Evolutionary conservation across 1,284 basidiomycete genomes (phyloP).

Genomic region (Hortiboletus rubellus): DNA sequence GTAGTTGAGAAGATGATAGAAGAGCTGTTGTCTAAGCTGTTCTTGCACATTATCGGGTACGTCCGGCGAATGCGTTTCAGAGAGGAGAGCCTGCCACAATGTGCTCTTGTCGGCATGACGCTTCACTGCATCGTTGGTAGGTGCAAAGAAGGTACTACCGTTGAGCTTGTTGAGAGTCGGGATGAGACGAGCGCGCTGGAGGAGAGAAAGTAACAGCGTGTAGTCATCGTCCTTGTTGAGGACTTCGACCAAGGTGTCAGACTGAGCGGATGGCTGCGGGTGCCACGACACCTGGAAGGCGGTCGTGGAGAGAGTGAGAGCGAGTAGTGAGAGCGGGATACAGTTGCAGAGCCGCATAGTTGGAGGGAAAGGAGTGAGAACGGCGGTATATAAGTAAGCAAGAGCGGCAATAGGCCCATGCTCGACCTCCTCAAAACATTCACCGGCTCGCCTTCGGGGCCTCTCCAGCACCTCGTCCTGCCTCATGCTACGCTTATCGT

Average conservation of each 20-base stretch:
- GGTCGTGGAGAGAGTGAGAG: conserved; percentile 30
- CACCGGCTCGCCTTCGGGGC: conserved; percentile 56
- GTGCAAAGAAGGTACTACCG: conserved; percentile 87
- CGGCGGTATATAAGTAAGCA: conserved; percentile 11
- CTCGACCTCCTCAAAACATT: conserved; percentile 59
- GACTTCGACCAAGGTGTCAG: conserved; percentile 68
- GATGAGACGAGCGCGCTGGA: conserved; percentile 87
- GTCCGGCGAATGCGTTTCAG: conserved; percentile 34
- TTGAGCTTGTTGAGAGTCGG: conserved; percentile 89
- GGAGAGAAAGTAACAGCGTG: conserved; percentile 72
- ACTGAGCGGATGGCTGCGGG: conserved; percentile 27
- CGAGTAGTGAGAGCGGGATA: conserved; percentile 41
- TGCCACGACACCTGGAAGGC: conserved; percentile 36
- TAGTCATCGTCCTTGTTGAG: conserved; percentile 80
- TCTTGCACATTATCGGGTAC: conserved; percentile 82
- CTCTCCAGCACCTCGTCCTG: conserved; percentile 57
- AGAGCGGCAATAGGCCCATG: conserved; percentile 39
- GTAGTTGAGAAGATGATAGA: conserved; percentile 94
- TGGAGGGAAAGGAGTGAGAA: conserved; percentile 6
- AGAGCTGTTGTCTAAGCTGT: conserved; percentile 83
- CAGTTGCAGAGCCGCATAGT: conserved; percentile 39
- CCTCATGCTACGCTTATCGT: conserved; percentile 59
- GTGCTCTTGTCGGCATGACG: conserved; percentile 43
- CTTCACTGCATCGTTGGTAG: conserved; percentile 88
- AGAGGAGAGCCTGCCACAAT: conserved; percentile 52